Base-by-base conservation (phyloP, 345 rosid species). In the Eucalyptus fibrosa region DNA sequence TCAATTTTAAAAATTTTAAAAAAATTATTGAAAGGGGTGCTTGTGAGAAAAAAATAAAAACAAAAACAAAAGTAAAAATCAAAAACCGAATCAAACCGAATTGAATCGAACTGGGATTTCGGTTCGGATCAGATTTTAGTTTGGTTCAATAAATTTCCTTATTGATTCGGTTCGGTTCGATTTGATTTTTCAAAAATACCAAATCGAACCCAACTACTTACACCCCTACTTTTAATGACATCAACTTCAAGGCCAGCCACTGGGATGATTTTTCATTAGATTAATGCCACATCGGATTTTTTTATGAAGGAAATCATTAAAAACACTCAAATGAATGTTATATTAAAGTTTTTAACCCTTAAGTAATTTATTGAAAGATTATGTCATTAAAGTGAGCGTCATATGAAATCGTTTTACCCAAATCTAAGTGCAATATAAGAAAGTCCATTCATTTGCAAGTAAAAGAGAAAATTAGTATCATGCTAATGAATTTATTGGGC, bases 101-200 rank as follows among this genome's bases (percentile, higher is more conserved):
- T 0, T 18, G 0, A 51, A 51, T 18, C 2, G 4, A 51, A n/a
- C n/a, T n/a, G n/a, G n/a, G n/a, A n/a, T n/a, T n/a, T n/a, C n/a
- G n/a, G n/a, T n/a, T n/a, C n/a, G n/a, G 4, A 51, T 51, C 1
- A 1, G 0, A 51, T 51, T 51, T 18, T 51, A 51, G 56, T 51
- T 18, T 51, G 9, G 56, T n/a, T 51, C 9, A 7, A 51, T 51
- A 51, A 18, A 51, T 51, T 51, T 51, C 9, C 4, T 51, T 18
- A 51, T 18, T 0, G 56, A 2, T 18, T 51, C 0, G 8, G 21
- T 50, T 50, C 0, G 0, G 4, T 51, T 51, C 23, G 0, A 18
- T 51, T 51, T 0, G 0, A 0, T 18, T 51, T 51, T 51, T 2
- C 23, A 51, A 51, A 51, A 51, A 51, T 18, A 7, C 4, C 2